Evolutionary conservation across 2,329 filamentous ascomycete genomes (phyloP).

Genomic region (Neonectria punicea): DNA sequence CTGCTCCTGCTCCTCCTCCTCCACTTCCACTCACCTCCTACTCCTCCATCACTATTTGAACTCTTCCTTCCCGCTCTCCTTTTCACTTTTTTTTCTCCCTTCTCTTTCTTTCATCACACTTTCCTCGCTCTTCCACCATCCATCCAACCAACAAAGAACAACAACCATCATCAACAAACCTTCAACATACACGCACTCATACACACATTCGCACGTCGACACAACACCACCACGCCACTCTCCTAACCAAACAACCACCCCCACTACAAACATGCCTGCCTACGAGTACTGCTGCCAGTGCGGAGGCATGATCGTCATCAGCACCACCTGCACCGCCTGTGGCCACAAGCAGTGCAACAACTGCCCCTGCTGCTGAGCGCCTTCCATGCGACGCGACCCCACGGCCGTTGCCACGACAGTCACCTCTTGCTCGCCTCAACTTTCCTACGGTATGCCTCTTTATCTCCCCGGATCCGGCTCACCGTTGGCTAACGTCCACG

Average conservation of each 20-base stretch:
- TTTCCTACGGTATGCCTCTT: not conserved
- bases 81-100: not conserved
- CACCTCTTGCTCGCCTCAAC: conserved; percentile 8
- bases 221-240: conserved; percentile 5
- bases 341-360: conserved; percentile 61
- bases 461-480: no score
- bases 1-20: conserved; percentile 15
- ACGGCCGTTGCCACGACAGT: conserved; percentile 16
- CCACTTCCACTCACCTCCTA: conserved; percentile 6
- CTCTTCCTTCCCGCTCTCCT: conserved; percentile 26
- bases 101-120: conserved; percentile 11
- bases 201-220: conserved; percentile 3
- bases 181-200: not conserved
- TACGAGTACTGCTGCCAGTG: conserved; percentile 67
- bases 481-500: not conserved
- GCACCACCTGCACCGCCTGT: conserved; percentile 62
- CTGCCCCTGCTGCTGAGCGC: conserved; percentile 52
- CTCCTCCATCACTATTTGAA: conserved; percentile 36
- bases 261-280: conserved; percentile 52
- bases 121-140: conserved; percentile 2
- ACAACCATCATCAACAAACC: not conserved
- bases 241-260: conserved; percentile 20
- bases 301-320: conserved; percentile 67
- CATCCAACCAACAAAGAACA: conserved; percentile 1
- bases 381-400: conserved; percentile 6